phyloP scores from a whole-genome alignment of 1,284 basidiomycete genomes.

The Ustilago shanxiensis region DNA sequence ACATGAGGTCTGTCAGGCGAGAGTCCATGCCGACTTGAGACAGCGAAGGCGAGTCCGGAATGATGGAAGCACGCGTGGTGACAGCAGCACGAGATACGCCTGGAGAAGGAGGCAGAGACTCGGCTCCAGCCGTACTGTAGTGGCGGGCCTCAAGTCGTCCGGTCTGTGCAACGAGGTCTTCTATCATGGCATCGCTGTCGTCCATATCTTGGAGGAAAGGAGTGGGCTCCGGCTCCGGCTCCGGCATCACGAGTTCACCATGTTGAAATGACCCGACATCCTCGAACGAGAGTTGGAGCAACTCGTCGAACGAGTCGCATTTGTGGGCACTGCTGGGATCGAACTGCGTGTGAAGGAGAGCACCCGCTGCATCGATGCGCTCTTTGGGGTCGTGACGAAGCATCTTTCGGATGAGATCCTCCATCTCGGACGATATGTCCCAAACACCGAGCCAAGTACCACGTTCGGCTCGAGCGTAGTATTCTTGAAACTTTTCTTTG shows the following conservation, averaged over 20 bases:
- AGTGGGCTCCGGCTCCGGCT: background rate
- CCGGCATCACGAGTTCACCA: background rate
- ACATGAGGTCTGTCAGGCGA: slow-evolving; percentile 48
- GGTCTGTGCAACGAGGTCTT: slow-evolving; percentile 29
- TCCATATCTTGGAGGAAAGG: slow-evolving; percentile 11
- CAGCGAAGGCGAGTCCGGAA: slow-evolving; percentile 35
- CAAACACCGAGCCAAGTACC: slow-evolving; percentile 53
- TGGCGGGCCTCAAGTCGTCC: background rate
- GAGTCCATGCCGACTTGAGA: slow-evolving; percentile 55
- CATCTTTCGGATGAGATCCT: slow-evolving; percentile 55
- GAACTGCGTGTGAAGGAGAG: slow-evolving; percentile 42
- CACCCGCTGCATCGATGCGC: slow-evolving; percentile 46
- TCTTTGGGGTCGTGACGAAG: slow-evolving; percentile 36
- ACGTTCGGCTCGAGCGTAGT: slow-evolving; percentile 53
- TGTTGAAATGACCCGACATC: background rate
- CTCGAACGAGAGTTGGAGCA: slow-evolving; percentile 40
- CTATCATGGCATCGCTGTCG: slow-evolving; percentile 33
- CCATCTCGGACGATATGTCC: slow-evolving; percentile 42
- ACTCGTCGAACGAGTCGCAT: slow-evolving; percentile 45
- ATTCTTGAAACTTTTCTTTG: slow-evolving; percentile 54
- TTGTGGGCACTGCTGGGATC: slow-evolving; percentile 21
- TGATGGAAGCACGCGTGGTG: slow-evolving; percentile 7
- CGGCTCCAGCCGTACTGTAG: background rate
- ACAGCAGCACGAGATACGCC: slow-evolving; percentile 37
- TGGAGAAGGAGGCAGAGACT: slow-evolving; percentile 22